These are phyloP conservation scores for Tylopilus sp. DNA, from an alignment of 768 basidiomycete genomes.

Conservation along the genomic window DNA sequence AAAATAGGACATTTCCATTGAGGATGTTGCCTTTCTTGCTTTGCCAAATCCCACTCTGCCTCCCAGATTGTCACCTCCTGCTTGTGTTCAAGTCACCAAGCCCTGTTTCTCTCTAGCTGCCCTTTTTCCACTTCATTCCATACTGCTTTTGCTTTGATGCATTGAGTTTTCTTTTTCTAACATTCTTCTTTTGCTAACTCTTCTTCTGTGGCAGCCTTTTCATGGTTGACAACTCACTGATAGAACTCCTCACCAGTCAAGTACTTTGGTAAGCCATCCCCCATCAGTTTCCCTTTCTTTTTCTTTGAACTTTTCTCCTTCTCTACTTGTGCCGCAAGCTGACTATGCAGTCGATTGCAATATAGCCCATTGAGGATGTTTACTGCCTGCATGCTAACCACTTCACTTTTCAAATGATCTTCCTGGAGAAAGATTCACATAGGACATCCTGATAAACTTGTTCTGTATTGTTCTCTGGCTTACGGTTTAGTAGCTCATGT, in stretches of 20 bases:
- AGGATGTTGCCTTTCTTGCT: not conserved
- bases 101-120: not conserved
- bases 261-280: slow-evolving; percentile 21
- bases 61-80: not conserved
- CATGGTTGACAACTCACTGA: too few relatives aligned
- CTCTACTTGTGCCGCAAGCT: slow-evolving; percentile 16
- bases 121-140: not conserved
- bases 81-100: not conserved
- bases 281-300: slow-evolving; percentile 7
- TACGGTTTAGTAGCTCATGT: not conserved
- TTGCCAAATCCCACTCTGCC: not conserved
- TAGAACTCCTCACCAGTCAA: slow-evolving; percentile 24
- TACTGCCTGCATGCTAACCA: not conserved
- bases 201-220: too few relatives aligned
- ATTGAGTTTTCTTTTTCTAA: too few relatives aligned
- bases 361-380: not conserved
- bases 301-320: slow-evolving; percentile 9
- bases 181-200: too few relatives aligned
- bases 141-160: not conserved
- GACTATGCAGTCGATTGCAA: slow-evolving; percentile 8
- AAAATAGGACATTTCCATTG: not conserved
- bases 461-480: not conserved
- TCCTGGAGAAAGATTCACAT: not conserved
- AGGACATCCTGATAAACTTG: not conserved
- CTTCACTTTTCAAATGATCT: not conserved